Base-by-base conservation (phyloP, 2,329 filamentous ascomycete genomes). In the Purpureocillium takamizusanense region DNA sequence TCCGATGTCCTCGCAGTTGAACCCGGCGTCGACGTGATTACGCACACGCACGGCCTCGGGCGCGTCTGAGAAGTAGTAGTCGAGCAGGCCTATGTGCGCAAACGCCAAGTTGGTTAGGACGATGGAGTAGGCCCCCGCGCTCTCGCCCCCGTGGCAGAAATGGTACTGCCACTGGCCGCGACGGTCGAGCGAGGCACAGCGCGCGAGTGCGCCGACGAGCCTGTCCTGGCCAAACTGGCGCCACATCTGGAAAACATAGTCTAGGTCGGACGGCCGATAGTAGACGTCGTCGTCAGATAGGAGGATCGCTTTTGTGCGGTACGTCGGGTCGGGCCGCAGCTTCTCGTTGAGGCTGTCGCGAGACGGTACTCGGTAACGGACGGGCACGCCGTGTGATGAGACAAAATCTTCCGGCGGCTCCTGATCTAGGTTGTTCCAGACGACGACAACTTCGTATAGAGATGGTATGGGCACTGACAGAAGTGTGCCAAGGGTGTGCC, bases 1-100 rank as follows among this genome's bases (percentile, higher is more conserved):
- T 15, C 57, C 62, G 42, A 65, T 54, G 36, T 65, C 61, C 42
- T 65, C 62, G 51, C 62, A 65, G 46, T 65, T 64, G 50, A 60
- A 56, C 32, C 55, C 47, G 14, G 56, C 43, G 17, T 64, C 61
- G 12, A 65, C 60, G 39, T 62, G 60, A 1, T 54, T 46, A 3
- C 62, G 56, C 16, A 65, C 51, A 36, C 49, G 49, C 4, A 44
- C 49, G 42, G 55, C 51, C 31, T 47, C 37, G 2, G 48, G 49
- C n/a, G 58, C 55, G n/a, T 54, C 51, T 3, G 60, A 59, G 1
- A 51, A 61, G 47, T 63, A 63, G 38, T 56, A 61, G 37, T 63
- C 61, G 35, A 65, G 47, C 31, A 63, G 57, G 3, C 57, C 53
- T 15, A 65, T 52, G 36, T 64, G 58, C 3, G 56, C 50, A 36